phyloP scores from a whole-genome alignment of 495 filamentous ascomycete species.

The Aspergillus steynii region DNA sequence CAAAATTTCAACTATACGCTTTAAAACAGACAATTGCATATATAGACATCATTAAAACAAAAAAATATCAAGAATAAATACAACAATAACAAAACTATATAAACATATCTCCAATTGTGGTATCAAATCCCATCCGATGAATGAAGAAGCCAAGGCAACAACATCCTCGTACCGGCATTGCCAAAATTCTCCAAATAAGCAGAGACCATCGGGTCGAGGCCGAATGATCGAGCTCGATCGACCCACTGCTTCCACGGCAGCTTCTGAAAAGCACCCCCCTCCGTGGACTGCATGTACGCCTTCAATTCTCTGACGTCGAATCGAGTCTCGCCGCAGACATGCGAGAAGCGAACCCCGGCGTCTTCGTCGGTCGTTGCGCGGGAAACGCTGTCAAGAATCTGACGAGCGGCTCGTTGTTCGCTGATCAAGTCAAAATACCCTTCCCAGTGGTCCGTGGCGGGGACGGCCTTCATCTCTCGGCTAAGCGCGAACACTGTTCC shows the following conservation, averaged over 20 bases:
- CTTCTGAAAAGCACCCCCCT: background rate
- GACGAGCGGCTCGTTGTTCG: background rate
- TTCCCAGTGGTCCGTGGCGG: background rate
- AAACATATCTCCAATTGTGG: too few relatives aligned
- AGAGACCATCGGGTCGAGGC: background rate
- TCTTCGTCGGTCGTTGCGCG: background rate
- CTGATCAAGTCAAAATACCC: background rate
- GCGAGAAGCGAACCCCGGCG: background rate
- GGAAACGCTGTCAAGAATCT: background rate
- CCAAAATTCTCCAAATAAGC: background rate
- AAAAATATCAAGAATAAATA: too few relatives aligned
- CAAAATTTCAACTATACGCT: too few relatives aligned
- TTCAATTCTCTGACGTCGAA: background rate
- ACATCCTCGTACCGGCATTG: background rate
- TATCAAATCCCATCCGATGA: background rate
- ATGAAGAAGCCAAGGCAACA: background rate
- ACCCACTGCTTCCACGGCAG: background rate
- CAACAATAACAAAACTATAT: too few relatives aligned
- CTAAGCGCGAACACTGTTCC: background rate
- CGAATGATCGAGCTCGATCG: background rate
- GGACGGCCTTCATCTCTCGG: background rate
- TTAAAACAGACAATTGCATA: too few relatives aligned
- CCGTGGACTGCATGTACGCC: background rate
- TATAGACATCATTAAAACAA: too few relatives aligned
- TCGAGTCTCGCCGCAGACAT: conserved; percentile 1